These are phyloP conservation scores for Urochloa ruziziensis DNA, from an alignment of 176 grass and related monocot species.

Conservation along the genomic window DNA sequence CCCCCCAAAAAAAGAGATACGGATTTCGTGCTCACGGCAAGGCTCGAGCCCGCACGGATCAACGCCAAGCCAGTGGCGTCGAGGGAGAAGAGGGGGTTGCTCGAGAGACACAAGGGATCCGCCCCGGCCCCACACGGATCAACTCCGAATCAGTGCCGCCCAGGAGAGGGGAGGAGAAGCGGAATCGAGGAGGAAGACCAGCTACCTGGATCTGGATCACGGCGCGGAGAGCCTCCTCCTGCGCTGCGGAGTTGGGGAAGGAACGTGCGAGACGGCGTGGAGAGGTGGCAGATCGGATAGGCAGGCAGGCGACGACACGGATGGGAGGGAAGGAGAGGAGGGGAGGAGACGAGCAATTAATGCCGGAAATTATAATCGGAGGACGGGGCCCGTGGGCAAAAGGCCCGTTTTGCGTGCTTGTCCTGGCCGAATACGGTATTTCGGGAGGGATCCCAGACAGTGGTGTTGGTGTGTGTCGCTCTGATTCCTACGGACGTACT, in stretches of 20 bases:
- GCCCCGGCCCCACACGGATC: neutral
- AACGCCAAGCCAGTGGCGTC: neutral
- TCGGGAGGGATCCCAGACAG: neutral
- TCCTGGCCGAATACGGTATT: neutral
- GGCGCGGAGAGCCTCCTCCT: neutral
- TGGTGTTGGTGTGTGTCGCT: no score
- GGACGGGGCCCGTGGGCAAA: neutral
- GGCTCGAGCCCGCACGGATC: neutral
- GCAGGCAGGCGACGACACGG: constrained; percentile 29
- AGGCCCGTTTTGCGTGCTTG: constrained; percentile 19
- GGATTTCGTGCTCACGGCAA: neutral
- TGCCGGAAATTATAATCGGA: neutral
- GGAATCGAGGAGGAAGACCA: neutral
- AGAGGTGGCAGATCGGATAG: constrained; percentile 33
- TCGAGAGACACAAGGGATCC: neutral
- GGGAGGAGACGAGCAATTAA: constrained; percentile 21
- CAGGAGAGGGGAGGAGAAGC: neutral
- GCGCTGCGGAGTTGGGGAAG: neutral
- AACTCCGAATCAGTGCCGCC: neutral
- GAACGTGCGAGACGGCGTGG: constrained; percentile 33
- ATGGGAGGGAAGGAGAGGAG: constrained; percentile 8
- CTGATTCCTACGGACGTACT: no score
- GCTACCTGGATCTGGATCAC: constrained; percentile 30
- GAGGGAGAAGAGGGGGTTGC: neutral
- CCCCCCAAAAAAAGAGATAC: neutral